Base-by-base conservation (phyloP, 1,284 basidiomycete species). In the Heterobasidion parviporum region DNA sequence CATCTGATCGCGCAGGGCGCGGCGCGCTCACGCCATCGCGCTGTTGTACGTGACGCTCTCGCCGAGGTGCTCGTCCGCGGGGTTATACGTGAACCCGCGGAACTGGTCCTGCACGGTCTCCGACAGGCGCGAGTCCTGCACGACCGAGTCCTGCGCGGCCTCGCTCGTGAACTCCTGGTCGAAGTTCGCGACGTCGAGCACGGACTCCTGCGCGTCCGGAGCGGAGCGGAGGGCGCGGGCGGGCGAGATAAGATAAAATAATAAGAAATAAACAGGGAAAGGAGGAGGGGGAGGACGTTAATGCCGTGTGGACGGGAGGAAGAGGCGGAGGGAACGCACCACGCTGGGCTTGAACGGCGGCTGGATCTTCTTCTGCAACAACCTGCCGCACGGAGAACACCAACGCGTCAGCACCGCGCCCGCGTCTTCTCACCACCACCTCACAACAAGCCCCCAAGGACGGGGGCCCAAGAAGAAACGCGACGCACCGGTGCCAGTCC, bases 321-420 rank as follows among this genome's bases (percentile, higher is more conserved):
- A 14, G 12, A 12, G 12, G 41, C 41, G 41, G 16, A 16, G 47
- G 15, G 4, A 3, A 48, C 49, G 8, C 33, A 50, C 49, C 59
- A 99, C 96, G 61, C 89, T 92, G 2, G 97, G 97, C 74, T 99
- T 99, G 80, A 98, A 99, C 3, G 94, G 92, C 7, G 97, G 95
- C 64, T 94, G 93, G 54, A 98, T 96, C 78, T 98, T 96, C 78
- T 98, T 99, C 44, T 87, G 85, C 54, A 97, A 73, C 26, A 99
- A 74, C 60, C 87, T 90, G 55, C 20, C 52, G 26, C 20, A 38
- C 60, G 49, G 32, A 54, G 48, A 41, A 41, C 34, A 15, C 38
- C 18, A 18, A 18, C 18, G 18, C 18, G 2, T 18, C 18, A 18
- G 18, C 18, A 18, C 18, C 18, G 18, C 18, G 18, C 18, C 1